phyloP scores from a whole-genome alignment of 345 rosid species.

The Jatropha curcas region DNA sequence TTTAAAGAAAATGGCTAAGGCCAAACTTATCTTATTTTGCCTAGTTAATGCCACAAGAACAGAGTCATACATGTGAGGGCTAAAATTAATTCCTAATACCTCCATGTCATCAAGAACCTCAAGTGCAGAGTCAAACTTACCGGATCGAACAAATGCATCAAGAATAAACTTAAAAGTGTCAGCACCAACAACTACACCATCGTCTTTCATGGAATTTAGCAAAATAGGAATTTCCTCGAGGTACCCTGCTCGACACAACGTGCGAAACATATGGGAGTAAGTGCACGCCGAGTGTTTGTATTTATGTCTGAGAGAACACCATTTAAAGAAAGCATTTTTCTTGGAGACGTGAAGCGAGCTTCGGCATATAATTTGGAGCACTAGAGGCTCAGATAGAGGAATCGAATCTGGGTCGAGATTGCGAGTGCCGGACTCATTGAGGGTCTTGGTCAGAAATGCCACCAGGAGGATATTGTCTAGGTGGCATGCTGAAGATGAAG shows the following conservation, averaged over 20 bases:
- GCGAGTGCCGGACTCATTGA: conserved; percentile 59
- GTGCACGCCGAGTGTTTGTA: conserved; percentile 62
- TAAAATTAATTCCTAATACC: conserved; percentile 48
- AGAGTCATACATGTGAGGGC: conserved; percentile 54
- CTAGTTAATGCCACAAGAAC: conserved; percentile 64
- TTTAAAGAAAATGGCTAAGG: conserved; percentile 66
- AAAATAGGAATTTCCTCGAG: conserved; percentile 62
- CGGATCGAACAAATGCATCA: conserved; percentile 50
- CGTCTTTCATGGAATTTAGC: conserved; percentile 64
- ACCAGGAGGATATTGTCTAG: conserved; percentile 54
- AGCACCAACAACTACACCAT: conserved; percentile 51
- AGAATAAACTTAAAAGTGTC: conserved; percentile 59
- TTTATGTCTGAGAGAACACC: conserved; percentile 57
- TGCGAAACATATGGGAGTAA: conserved; percentile 65
- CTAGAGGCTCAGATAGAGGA: conserved; percentile 63
- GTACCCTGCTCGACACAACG: conserved; percentile 55
- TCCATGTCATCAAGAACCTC: conserved; percentile 80
- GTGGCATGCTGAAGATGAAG: conserved; percentile 27
- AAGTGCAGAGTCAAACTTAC: conserved; percentile 64
- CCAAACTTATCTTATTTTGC: conserved; percentile 59
- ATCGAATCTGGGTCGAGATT: conserved; percentile 55
- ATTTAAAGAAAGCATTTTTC: conserved; percentile 63
- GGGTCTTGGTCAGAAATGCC: conserved; percentile 62
- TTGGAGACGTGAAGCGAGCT: conserved; percentile 53
- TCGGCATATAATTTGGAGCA: conserved; percentile 63